phyloP scores from a whole-genome alignment of 176 grass and related monocot species.

The Puya raimondii region DNA sequence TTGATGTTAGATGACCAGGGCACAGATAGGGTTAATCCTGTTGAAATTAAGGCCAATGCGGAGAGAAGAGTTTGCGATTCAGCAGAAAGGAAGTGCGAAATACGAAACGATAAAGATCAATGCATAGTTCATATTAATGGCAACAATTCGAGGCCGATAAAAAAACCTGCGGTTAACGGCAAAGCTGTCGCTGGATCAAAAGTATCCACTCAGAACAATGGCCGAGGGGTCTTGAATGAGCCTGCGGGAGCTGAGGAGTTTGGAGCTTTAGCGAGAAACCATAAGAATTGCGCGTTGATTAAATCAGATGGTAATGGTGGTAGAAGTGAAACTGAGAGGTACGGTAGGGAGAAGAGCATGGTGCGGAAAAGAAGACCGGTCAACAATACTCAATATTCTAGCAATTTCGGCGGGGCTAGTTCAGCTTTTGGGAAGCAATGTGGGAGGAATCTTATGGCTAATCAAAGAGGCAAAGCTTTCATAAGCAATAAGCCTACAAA shows the following conservation, averaged over 20 bases:
- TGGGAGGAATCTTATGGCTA: slow-evolving; percentile 5
- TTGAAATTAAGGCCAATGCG: not conserved
- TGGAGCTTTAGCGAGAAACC: slow-evolving; percentile 7
- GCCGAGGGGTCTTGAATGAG: slow-evolving; percentile 8
- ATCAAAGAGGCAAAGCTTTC: slow-evolving; percentile 22
- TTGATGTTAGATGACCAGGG: not conserved
- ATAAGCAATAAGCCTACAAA: slow-evolving; percentile 10
- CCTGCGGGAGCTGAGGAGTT: slow-evolving; percentile 1
- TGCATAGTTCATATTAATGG: slow-evolving; percentile 5
- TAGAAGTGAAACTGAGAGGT: slow-evolving; percentile 23
- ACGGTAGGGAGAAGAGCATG: not conserved
- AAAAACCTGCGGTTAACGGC: not conserved
- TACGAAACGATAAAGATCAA: not conserved
- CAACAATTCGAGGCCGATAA: not conserved
- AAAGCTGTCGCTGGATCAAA: slow-evolving; percentile 16
- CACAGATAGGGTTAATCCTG: not conserved
- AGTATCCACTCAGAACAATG: slow-evolving; percentile 15
- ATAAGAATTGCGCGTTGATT: not conserved
- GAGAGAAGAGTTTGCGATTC: not conserved
- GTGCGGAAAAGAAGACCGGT: slow-evolving; percentile 35
- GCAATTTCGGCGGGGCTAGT: not conserved
- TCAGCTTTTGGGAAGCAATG: slow-evolving; percentile 4
- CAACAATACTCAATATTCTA: not conserved
- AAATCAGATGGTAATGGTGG: slow-evolving; percentile 21
- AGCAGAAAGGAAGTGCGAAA: not conserved